Evolutionary conservation across 2,329 filamentous ascomycete species (phyloP), one percentile per base, ranked within the genome.

Genomic region (Colletotrichum siamense): DNA sequence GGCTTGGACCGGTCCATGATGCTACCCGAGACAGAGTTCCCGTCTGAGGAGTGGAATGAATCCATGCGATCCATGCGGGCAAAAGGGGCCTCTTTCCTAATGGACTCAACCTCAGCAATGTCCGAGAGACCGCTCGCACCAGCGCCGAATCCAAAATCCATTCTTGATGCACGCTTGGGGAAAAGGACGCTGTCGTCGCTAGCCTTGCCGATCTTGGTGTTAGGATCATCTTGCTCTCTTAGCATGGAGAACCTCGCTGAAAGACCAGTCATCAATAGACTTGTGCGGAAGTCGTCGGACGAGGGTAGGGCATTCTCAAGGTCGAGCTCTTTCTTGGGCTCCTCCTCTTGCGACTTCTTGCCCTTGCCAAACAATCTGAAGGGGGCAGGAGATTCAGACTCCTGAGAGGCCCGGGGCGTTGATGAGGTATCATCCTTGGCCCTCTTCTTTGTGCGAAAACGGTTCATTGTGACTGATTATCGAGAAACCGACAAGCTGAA

Each of bases 161-260:
- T 86, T 74, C 94, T 92, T 1, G 96, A 98, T 78, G 94, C 93
- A 70, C 95, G 91, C 81, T 95, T 96, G 5, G 95, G 95, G 78
- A 92, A 94, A 24, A 99, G 86, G 5, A 99, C 96, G 79, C 96
- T 98, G 84, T 98, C 96, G 82, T 99, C 96, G 84, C 95, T 97
- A 18, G 96, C 96, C 85, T 99, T 98, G 74, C 96, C 96, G 36
- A 98, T 90, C 83, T 96, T 94, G 3, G 95, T 96, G 77, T 89
- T 94, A 2, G 96, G 96, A 81, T 98, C 96, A 83, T 98, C 96
- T 83, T 98, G 96, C 84, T 98, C 96, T 81, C 95, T 90, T 36
- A 99, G 88, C 96, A 99, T 99, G 80, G 96, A 99, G 84, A 99
- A 99, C 8, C 97, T 93, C 15, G 96, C 95, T 0, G 96, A 99